Base-by-base conservation (phyloP, 305 asterid species). In the Fraxinus sp. region DNA sequence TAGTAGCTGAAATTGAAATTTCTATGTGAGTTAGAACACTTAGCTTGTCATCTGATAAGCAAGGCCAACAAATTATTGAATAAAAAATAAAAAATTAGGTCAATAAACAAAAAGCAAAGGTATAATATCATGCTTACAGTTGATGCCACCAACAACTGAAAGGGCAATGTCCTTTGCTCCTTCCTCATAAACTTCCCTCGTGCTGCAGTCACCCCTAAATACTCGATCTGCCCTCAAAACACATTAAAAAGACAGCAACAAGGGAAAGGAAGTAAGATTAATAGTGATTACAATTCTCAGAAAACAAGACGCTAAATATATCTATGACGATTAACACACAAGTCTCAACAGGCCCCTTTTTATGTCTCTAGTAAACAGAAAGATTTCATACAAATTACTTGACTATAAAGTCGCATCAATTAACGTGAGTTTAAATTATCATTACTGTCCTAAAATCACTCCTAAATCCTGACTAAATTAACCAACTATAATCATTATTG, bases 151-250 rank as follows among this genome's bases (percentile, higher is more conserved):
- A 44, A 91, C 95, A 88, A 91, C 98, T 20, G 95, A 95, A 77
- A 95, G 94, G 84, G 97, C 97, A 84, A 95, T 90, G 83, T 91
- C 97, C 88, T 88, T 91, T 77, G 91, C 82, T 85, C 97, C 97
- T 84, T 91, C 94, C 66, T 91, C 97, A 71, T 95, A 95, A 82
- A 95, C 94, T 79, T 92, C 89, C 89, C 92, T 90, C 39, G 98
- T 95, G 55, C 89, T 78, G 88, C 94, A 91, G 81, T 95, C 97
- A 81, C 97, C 97, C 82, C 98, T 86, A 86, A 88, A 95, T 85
- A 94, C 98, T 86, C 94, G 87, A 85, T 95, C 98, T 95, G 82
- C 77, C 82, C 59, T 79, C 89, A 80, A 77, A 76, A 86, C 76
- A 75, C 18, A 41, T 72, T 33, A 72, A 33, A 84, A 52, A 78